Evolutionary conservation across 1,284 basidiomycete species (phyloP).

Genomic region (Boletus sp.): DNA sequence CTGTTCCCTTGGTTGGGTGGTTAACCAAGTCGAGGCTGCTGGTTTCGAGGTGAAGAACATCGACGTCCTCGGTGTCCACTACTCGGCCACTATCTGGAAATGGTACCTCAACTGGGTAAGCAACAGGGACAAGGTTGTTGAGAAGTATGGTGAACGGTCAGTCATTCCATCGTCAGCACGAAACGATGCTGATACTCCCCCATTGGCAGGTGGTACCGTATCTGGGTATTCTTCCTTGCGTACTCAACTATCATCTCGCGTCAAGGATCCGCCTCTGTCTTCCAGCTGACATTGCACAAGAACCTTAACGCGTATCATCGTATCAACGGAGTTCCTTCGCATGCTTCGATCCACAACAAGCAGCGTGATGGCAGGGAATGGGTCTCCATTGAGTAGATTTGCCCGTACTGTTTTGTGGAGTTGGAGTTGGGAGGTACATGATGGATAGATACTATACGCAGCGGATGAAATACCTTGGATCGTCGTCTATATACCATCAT

Average conservation of each 20-base stretch:
- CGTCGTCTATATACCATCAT: slow-evolving; percentile 22
- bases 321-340: slow-evolving; percentile 74
- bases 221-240: slow-evolving; percentile 91
- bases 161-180: neutral
- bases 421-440: neutral
- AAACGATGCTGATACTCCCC: neutral
- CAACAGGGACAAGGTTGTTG: slow-evolving; percentile 87
- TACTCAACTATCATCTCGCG: slow-evolving; percentile 74
- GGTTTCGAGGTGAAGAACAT: slow-evolving; percentile 97
- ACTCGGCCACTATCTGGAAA: slow-evolving; percentile 89
- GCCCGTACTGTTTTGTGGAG: neutral
- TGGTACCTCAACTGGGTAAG: slow-evolving; percentile 97
- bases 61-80: slow-evolving; percentile 97
- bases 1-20: slow-evolving; percentile 94
- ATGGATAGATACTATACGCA: neutral
- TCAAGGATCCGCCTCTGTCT: slow-evolving; percentile 85
- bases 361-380: slow-evolving; percentile 31
- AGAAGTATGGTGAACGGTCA: slow-evolving; percentile 81
- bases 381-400: slow-evolving; percentile 26
- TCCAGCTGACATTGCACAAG: slow-evolving; percentile 97
- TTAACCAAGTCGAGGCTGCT: slow-evolving; percentile 81
- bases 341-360: slow-evolving; percentile 69
- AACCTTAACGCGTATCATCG: slow-evolving; percentile 96
- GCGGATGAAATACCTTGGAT: slow-evolving; percentile 16
- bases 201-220: slow-evolving; percentile 65